phyloP scores from a whole-genome alignment of 2,329 filamentous ascomycete species.

The Monilinia fructigena region DNA sequence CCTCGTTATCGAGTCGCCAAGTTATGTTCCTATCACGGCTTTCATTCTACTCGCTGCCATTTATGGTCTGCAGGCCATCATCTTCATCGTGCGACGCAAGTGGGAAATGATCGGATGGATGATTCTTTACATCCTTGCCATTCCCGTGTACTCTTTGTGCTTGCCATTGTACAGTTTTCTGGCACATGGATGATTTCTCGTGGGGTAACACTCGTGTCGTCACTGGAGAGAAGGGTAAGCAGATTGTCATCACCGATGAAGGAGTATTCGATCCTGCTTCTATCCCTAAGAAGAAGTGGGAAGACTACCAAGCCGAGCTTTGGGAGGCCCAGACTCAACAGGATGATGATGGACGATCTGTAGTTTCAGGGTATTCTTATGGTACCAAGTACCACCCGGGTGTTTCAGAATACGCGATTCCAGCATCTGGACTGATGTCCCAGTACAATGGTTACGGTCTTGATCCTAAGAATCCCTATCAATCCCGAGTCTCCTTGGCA shows the following conservation, averaged over 20 bases:
- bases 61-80: slow-evolving; percentile 93
- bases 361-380: slow-evolving; percentile 91
- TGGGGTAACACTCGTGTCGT: slow-evolving; percentile 99
- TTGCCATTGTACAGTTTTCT: slow-evolving; percentile 96
- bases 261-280: slow-evolving; percentile 93
- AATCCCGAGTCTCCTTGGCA: slow-evolving; percentile 76
- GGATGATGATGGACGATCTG: slow-evolving; percentile 79
- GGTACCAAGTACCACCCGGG: slow-evolving; percentile 74
- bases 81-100: slow-evolving; percentile 93
- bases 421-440: slow-evolving; percentile 52
- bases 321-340: slow-evolving; percentile 83
- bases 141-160: slow-evolving; percentile 87
- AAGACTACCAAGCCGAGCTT: slow-evolving; percentile 96
- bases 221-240: slow-evolving; percentile 87
- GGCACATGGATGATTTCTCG: slow-evolving; percentile 99
- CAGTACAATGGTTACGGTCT: slow-evolving; percentile 34
- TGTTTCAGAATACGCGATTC: slow-evolving; percentile 69
- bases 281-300: slow-evolving; percentile 98
- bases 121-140: slow-evolving; percentile 88
- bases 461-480: slow-evolving; percentile 41
- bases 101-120: slow-evolving; percentile 99
- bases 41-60: slow-evolving; percentile 93
- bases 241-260: slow-evolving; percentile 91
- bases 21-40: slow-evolving; percentile 74
- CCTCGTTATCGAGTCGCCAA: slow-evolving; percentile 59